Percentiles rank a stretch among this genome's conserved stretches.
These are phyloP conservation scores for Pseudogymnoascus destructans DNA, from an alignment of 2,329 filamentous ascomycete genomes.

Conservation along the genomic window DNA sequence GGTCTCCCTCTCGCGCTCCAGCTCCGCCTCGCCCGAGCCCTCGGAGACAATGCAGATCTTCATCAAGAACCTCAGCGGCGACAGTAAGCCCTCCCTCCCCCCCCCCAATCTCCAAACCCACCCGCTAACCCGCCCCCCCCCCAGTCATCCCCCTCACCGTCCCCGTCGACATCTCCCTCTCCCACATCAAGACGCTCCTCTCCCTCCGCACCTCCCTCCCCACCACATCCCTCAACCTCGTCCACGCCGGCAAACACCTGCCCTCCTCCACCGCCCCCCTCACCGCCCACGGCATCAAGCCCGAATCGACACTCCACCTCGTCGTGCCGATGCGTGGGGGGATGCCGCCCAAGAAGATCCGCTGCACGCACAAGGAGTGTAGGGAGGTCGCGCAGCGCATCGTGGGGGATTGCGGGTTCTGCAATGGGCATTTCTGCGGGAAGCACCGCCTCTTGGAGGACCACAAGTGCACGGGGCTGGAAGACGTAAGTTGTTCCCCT, in stretches of 20 bases:
- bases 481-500: slow-evolving; percentile 51
- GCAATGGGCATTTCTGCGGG: slow-evolving; percentile 83
- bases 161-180: slow-evolving; percentile 38
- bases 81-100: slow-evolving; percentile 34
- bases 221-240: slow-evolving; percentile 38
- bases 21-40: slow-evolving; percentile 31
- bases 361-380: slow-evolving; percentile 84
- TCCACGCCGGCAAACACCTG: slow-evolving; percentile 45
- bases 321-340: slow-evolving; percentile 40
- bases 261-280: slow-evolving; percentile 30
- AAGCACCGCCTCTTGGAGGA: slow-evolving; percentile 90
- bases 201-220: slow-evolving; percentile 43
- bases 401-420: slow-evolving; percentile 93
- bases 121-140: slow-evolving; percentile 18
- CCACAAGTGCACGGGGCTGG: slow-evolving; percentile 82
- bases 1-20: slow-evolving; percentile 21
- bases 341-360: slow-evolving; percentile 64
- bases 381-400: slow-evolving; percentile 79
- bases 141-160: slow-evolving; percentile 44
- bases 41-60: slow-evolving; percentile 47
- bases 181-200: slow-evolving; percentile 42
- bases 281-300: slow-evolving; percentile 34
- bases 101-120: slow-evolving; percentile 5
- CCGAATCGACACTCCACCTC: slow-evolving; percentile 39
- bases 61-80: slow-evolving; percentile 44